Conservation (phyloP, 371 early-diverging fungal species). For the Mortierella sp. region DNA sequence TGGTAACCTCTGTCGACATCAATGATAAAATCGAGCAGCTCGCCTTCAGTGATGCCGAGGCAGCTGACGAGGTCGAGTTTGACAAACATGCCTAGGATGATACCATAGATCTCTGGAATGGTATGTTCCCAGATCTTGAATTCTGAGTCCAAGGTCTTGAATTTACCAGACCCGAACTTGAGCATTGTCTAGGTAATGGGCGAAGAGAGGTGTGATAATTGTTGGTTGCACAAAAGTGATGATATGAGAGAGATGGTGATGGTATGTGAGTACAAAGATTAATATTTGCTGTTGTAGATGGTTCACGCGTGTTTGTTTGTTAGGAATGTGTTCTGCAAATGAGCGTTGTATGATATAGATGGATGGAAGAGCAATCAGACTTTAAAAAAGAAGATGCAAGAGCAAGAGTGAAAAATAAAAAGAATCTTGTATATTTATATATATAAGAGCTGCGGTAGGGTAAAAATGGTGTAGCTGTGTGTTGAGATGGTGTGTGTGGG, state of each 20-base stretch:
- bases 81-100: slow-evolving; percentile 76
- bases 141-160: slow-evolving; percentile 56
- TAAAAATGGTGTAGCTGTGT: too few relatives aligned
- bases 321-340: background rate
- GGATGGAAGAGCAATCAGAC: too few relatives aligned
- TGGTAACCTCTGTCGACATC: slow-evolving; percentile 85
- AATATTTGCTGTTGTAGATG: too few relatives aligned
- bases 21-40: slow-evolving; percentile 83
- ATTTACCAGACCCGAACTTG: slow-evolving; percentile 36
- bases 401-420: too few relatives aligned
- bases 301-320: background rate
- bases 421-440: too few relatives aligned
- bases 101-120: slow-evolving; percentile 76
- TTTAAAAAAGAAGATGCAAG: too few relatives aligned
- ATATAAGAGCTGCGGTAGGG: too few relatives aligned
- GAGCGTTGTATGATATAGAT: too few relatives aligned
- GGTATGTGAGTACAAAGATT: slow-evolving; percentile 1
- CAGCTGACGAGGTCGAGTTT: slow-evolving; percentile 68
- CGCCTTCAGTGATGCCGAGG: slow-evolving; percentile 69
- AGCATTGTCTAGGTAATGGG: slow-evolving; percentile 42
- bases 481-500: background rate
- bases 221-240: background rate
- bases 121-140: slow-evolving; percentile 78
- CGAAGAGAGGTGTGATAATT: background rate
- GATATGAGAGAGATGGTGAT: background rate